These are phyloP conservation scores for Thermothelomyces thermophilus DNA, from an alignment of 2,329 filamentous ascomycete genomes.

Conservation along the genomic window DNA sequence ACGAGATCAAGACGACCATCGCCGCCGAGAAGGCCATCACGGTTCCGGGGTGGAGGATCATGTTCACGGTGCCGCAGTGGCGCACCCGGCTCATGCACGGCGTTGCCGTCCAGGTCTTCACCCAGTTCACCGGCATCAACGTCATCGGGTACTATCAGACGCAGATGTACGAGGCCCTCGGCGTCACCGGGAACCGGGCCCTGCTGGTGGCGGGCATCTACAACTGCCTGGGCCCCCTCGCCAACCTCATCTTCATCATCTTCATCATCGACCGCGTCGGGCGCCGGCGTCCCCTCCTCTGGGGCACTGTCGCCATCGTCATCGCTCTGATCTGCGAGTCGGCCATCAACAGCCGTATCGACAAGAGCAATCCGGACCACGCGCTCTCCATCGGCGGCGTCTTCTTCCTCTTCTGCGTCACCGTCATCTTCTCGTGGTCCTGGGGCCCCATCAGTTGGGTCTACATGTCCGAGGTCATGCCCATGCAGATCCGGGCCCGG, in stretches of 20 bases:
- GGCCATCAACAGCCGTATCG: conserved; percentile 44
- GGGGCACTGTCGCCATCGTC: conserved; percentile 48
- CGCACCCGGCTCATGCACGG: conserved; percentile 55
- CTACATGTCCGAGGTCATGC: conserved; percentile 61
- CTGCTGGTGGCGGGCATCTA: conserved; percentile 55
- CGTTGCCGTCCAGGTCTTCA: conserved; percentile 57
- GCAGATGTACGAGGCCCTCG: conserved; percentile 51
- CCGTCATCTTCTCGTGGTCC: conserved; percentile 52
- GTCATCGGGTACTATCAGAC: conserved; percentile 59
- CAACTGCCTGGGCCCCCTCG: conserved; percentile 51
- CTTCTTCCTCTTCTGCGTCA: conserved; percentile 59
- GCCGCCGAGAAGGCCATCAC: conserved; percentile 50
- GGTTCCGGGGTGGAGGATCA: conserved; percentile 45
- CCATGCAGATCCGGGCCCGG: conserved; percentile 56
- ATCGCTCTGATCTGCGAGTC: conserved; percentile 55
- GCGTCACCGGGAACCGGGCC: conserved; percentile 47
- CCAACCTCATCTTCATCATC: conserved; percentile 53
- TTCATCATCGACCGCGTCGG: conserved; percentile 50
- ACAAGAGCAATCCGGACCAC: conserved; percentile 35
- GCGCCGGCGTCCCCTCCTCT: conserved; percentile 45
- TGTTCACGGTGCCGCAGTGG: conserved; percentile 53
- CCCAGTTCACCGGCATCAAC: conserved; percentile 54
- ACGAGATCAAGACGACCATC: conserved; percentile 56
- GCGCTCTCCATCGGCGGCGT: conserved; percentile 53
- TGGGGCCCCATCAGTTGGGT: conserved; percentile 57